Conservation (phyloP, 495 filamentous ascomycete species). For the Penicillium paradoxum region DNA sequence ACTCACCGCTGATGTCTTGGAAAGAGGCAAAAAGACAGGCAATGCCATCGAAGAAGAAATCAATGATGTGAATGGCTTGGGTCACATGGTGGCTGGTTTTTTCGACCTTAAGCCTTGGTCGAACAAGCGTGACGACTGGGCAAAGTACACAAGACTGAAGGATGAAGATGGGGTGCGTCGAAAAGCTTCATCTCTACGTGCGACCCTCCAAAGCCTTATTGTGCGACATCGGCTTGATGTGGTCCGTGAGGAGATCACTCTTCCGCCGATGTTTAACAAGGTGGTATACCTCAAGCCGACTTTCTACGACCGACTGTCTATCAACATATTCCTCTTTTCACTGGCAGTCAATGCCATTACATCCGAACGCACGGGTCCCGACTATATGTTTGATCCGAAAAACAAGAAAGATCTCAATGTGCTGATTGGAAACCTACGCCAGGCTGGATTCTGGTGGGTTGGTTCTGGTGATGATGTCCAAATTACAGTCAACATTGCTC, state of each 20-base stretch:
- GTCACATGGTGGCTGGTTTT: conserved; percentile 64
- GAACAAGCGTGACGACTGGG: conserved; percentile 62
- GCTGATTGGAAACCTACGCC: conserved; percentile 72
- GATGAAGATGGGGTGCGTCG: conserved; percentile 47
- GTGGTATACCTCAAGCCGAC: conserved; percentile 72
- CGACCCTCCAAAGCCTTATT: conserved; percentile 69
- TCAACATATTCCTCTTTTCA: conserved; percentile 79
- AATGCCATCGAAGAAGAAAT: conserved; percentile 49
- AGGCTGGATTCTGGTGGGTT: conserved; percentile 87
- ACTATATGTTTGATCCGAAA: conserved; percentile 81
- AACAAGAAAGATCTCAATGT: conserved; percentile 59
- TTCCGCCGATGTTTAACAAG: conserved; percentile 68
- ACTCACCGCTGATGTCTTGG: conserved; percentile 26
- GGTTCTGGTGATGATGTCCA: conserved; percentile 62
- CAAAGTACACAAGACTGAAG: conserved; percentile 66
- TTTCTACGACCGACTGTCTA: conserved; percentile 74
- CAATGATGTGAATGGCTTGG: conserved; percentile 71
- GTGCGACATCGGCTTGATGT: conserved; percentile 73
- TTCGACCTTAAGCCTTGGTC: conserved; percentile 75
- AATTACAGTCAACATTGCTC: conserved; percentile 57
- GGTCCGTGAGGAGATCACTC: conserved; percentile 55
- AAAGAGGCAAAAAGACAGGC: conserved; percentile 34
- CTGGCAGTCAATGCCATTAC: conserved; percentile 83
- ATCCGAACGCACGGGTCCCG: conserved; percentile 74
- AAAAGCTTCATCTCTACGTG: conserved; percentile 59